Percentiles rank a stretch among this genome's conserved stretches.
These are phyloP conservation scores for Candida labiduridarum DNA, from an alignment of 1,139 yeast species.

Conservation along the genomic window DNA sequence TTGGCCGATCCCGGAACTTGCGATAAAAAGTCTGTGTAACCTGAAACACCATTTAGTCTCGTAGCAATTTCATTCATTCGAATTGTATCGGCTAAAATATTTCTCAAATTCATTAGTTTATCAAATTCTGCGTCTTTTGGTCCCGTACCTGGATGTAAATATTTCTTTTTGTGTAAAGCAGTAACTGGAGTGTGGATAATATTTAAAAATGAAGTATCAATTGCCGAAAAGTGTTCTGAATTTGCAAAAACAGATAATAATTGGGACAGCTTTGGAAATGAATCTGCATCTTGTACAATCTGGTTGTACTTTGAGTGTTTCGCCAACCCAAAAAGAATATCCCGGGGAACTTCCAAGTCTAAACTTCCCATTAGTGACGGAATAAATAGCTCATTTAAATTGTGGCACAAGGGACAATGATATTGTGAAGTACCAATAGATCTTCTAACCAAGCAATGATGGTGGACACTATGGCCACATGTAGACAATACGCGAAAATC, in stretches of 20 bases:
- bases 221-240: conserved; percentile 3
- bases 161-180: conserved; percentile 3
- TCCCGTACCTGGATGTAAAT: conserved; percentile 1
- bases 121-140: conserved; percentile 18
- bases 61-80: conserved; percentile 58
- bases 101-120: conserved; percentile 24
- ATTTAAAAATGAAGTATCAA: neutral
- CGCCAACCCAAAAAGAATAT: conserved; percentile 18
- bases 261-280: neutral
- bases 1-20: conserved; percentile 37
- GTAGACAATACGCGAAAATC: conserved; percentile 48
- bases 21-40: conserved; percentile 36
- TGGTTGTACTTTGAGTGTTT: conserved; percentile 21
- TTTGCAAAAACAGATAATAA: neutral
- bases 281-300: conserved; percentile 16
- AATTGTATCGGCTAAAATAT: conserved; percentile 56
- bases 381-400: conserved; percentile 46
- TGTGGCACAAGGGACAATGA: conserved; percentile 69
- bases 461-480: conserved; percentile 75
- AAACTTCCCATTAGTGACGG: conserved; percentile 40
- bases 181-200: conserved; percentile 1
- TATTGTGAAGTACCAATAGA: conserved; percentile 31
- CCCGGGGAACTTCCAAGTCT: conserved; percentile 19
- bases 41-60: conserved; percentile 42
- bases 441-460: conserved; percentile 48